Evolutionary conservation across 225 moss, liverwort and hornwort genomes (phyloP), one percentile per base, ranked within the genome.

Genomic region (Pleurozium schreberi): DNA sequence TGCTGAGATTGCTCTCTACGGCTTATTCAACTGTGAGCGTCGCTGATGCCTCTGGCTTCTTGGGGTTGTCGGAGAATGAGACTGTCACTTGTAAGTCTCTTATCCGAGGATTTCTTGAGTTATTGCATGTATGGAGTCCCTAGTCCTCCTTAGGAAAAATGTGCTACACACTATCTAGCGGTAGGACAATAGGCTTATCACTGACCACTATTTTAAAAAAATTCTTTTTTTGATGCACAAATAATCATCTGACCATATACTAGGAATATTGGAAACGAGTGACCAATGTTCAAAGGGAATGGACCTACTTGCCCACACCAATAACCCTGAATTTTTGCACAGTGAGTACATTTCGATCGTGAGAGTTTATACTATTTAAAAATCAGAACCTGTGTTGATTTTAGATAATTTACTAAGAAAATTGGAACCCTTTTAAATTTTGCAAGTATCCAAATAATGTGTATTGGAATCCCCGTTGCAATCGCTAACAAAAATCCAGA

Each of bases 1-100:
- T 97, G 88, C 93, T 97, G 91, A 95, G 92, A 90, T 92, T 99
- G 85, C 95, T 99, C 58, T 95, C 96, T 77, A 96, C 95, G 55
- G 97, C 98, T 53, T 99, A 99, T 88, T 96, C 97, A 45, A 99
- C 98, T 40, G 96, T 99, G 73, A 95, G 96, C 91, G 95, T 97
- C 38, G 85, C 90, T 59, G 98, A 99, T 92, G 97, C 97, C 49
- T 96, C 97, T 68, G 95, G 94, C 77, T 97, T 95, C 89, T 90
- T 99, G 86, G 98, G 98, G 58, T 95, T 97, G 91, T 93, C 96
- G 83, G 97, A 99, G 90, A 95, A 95, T 85, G 97, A 96, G 71
- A 89, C 95, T 82, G 93, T 96, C 23, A 92, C 95, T 75, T 99
- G 98, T 98, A 88, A 98, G 96, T 94, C 61, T 87, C 50, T 62